A percentile compares a stretch with the other conserved stretches of the same genome.
These are phyloP conservation scores for Pythium pyrilobum DNA, from an alignment of 352 stramenopile genomes.

Conservation along the genomic window DNA sequence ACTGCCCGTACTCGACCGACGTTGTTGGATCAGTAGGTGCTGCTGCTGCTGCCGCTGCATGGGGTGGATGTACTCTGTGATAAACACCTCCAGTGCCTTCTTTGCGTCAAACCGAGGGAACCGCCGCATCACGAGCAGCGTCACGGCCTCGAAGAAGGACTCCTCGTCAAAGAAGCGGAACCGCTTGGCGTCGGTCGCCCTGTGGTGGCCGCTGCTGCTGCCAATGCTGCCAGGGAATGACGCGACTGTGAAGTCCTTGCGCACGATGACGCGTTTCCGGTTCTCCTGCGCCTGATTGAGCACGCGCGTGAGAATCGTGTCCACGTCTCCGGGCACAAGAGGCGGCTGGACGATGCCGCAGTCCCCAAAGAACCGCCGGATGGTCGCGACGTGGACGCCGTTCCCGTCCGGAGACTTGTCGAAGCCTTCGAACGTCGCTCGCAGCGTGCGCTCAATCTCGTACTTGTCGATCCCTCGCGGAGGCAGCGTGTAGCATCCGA, in stretches of 20 bases:
- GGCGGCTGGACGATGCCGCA: slow-evolving; percentile 52
- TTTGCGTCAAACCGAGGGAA: slow-evolving; percentile 54
- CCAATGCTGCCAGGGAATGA: slow-evolving; percentile 6
- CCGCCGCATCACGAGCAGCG: slow-evolving; percentile 51
- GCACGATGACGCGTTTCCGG: slow-evolving; percentile 36
- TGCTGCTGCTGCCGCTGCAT: slow-evolving; percentile 26
- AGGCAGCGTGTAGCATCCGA: neutral
- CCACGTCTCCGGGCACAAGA: slow-evolving; percentile 49
- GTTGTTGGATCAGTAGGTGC: neutral
- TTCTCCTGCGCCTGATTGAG: slow-evolving; percentile 50
- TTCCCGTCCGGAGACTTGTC: slow-evolving; percentile 39
- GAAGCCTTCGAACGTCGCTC: slow-evolving; percentile 40
- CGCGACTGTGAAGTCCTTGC: slow-evolving; percentile 43
- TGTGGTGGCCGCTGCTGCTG: slow-evolving; percentile 2
- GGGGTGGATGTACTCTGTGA: slow-evolving; percentile 44
- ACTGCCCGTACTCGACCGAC: slow-evolving; percentile 6
- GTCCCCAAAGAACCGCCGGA: slow-evolving; percentile 63
- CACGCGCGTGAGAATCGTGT: slow-evolving; percentile 61
- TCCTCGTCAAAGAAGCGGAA: slow-evolving; percentile 67
- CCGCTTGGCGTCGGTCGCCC: slow-evolving; percentile 27
- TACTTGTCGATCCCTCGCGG: slow-evolving; percentile 14
- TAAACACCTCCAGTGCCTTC: slow-evolving; percentile 45
- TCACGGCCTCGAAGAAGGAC: slow-evolving; percentile 68
- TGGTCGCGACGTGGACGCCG: slow-evolving; percentile 57
- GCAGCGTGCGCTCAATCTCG: slow-evolving; percentile 33